phyloP scores from a whole-genome alignment of 2,329 filamentous ascomycete genomes.

The Sclerotinia glacialis region DNA sequence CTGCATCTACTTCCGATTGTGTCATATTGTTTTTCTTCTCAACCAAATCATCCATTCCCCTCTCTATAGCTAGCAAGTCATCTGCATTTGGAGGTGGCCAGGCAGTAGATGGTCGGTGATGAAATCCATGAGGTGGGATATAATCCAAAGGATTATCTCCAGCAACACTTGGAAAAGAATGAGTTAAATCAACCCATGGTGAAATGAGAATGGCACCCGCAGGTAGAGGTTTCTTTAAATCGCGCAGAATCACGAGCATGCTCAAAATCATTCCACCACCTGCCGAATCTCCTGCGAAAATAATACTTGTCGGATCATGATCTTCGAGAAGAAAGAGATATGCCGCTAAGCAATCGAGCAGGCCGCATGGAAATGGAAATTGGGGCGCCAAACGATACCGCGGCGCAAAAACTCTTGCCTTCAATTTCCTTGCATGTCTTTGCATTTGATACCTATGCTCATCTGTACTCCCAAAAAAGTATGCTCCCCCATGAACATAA shows the following conservation, averaged over 20 bases:
- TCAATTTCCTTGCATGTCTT: slow-evolving; percentile 72
- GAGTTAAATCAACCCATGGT: slow-evolving; percentile 93
- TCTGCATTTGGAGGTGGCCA: slow-evolving; percentile 91
- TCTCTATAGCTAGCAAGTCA: slow-evolving; percentile 55
- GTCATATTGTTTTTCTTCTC: slow-evolving; percentile 40
- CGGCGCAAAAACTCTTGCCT: slow-evolving; percentile 40
- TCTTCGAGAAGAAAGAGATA: slow-evolving; percentile 78
- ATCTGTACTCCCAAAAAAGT: slow-evolving; percentile 93
- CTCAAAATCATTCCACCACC: slow-evolving; percentile 86
- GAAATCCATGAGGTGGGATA: slow-evolving; percentile 82
- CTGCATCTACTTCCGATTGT: slow-evolving; percentile 41
- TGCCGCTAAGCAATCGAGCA: slow-evolving; percentile 84
- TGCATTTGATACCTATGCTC: slow-evolving; percentile 99
- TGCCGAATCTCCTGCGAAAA: slow-evolving; percentile 89
- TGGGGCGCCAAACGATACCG: slow-evolving; percentile 86
- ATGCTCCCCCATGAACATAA: slow-evolving; percentile 91
- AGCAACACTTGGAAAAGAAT: slow-evolving; percentile 90
- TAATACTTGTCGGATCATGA: slow-evolving; percentile 76
- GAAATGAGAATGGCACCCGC: slow-evolving; percentile 89
- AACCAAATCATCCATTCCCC: slow-evolving; percentile 49
- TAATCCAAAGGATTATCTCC: slow-evolving; percentile 75
- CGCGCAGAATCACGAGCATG: slow-evolving; percentile 75
- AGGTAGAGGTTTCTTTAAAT: slow-evolving; percentile 78
- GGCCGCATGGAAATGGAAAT: slow-evolving; percentile 90
- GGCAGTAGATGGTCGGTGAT: slow-evolving; percentile 82